Percentiles rank a stretch among this genome's conserved stretches.
These are phyloP conservation scores for Plicaturopsis crispa DNA, from an alignment of 768 basidiomycete species.

Conservation along the genomic window DNA sequence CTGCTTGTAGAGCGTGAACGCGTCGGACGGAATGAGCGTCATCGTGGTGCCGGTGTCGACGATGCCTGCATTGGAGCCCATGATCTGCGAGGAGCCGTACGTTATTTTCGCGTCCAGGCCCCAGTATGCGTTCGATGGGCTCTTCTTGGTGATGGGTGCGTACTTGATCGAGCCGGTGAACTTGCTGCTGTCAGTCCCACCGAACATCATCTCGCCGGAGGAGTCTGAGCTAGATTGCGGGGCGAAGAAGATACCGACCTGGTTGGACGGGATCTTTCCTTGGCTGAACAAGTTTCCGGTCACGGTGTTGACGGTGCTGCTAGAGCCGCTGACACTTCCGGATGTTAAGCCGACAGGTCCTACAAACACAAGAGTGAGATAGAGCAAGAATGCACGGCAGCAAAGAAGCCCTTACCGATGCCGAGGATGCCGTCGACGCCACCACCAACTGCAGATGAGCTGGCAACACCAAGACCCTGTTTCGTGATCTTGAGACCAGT, in stretches of 20 bases:
- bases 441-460: slow-evolving; percentile 30
- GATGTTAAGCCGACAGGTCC: slow-evolving; percentile 51
- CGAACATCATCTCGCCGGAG: too few species aligned
- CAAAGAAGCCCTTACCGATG: too few species aligned
- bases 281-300: slow-evolving; percentile 42
- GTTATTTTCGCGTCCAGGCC: slow-evolving; percentile 6
- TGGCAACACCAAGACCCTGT: slow-evolving; percentile 66
- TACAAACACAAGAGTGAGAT: too few species aligned
- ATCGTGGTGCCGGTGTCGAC: slow-evolving; percentile 22
- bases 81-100: slow-evolving; percentile 9
- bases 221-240: slow-evolving; percentile 11
- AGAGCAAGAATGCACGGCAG: too few species aligned
- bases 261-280: slow-evolving; percentile 29
- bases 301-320: slow-evolving; percentile 40
- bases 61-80: slow-evolving; percentile 18
- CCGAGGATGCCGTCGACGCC: slow-evolving; percentile 62
- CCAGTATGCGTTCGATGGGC: slow-evolving; percentile 8
- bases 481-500: slow-evolving; percentile 36
- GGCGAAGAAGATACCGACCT: slow-evolving; percentile 34
- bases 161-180: slow-evolving; percentile 17
- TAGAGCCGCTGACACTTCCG: slow-evolving; percentile 25
- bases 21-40: slow-evolving; percentile 17
- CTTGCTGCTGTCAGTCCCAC: slow-evolving; percentile 17
- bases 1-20: slow-evolving; percentile 18
- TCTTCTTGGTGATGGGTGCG: slow-evolving; percentile 12